Base-by-base conservation (phyloP, 768 basidiomycete species). In the Artomyces pyxidatus region DNA sequence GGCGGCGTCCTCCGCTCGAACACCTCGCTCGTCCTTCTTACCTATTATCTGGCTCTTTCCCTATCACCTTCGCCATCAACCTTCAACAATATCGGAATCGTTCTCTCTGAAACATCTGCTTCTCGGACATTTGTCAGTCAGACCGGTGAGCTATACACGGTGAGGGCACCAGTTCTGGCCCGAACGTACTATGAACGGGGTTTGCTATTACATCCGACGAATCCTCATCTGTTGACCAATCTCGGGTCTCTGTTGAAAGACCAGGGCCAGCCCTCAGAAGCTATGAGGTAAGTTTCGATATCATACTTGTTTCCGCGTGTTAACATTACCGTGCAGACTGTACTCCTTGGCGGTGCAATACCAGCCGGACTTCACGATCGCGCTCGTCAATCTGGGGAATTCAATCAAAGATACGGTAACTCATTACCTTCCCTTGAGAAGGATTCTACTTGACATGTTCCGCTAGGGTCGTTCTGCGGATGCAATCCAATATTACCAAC, bases 171-270 rank as follows among this genome's bases (percentile, higher is more conserved):
- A 22, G 60, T 62, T 16, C 62, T 76, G 19, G 75, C 75, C 4
- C 59, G 67, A 29, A 49, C 66, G 37, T 77, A 72, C 56, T 77
- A 77, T 53, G 62, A 68, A 37, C 62, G 67, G 21, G 75, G 75
- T 2, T 60, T 77, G 43, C 62, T 65, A 50, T 57, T 71, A 28
- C 73, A 77, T 50, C 63, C 70, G 21, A 63, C 64, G 1, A 74
- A 77, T 49, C 74, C 75, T 28, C 73, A 76, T 53, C 59, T 77
- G 12, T 66, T 75, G 45, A 75, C 74, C 4, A 77, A 77, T 52
- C 61, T 74, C 22, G 75, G 76, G 4, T 75, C 74, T 8, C 66
- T 77, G 12, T 56, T 74, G 48, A 77, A 77, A 53, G 75, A 77
- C 51, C 65, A 69, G 27, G 75, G 76, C 5, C 62, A 70, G 21